These are phyloP conservation scores for Monosporozyma siamensis DNA, from an alignment of 805 yeast species.

Conservation along the genomic window DNA sequence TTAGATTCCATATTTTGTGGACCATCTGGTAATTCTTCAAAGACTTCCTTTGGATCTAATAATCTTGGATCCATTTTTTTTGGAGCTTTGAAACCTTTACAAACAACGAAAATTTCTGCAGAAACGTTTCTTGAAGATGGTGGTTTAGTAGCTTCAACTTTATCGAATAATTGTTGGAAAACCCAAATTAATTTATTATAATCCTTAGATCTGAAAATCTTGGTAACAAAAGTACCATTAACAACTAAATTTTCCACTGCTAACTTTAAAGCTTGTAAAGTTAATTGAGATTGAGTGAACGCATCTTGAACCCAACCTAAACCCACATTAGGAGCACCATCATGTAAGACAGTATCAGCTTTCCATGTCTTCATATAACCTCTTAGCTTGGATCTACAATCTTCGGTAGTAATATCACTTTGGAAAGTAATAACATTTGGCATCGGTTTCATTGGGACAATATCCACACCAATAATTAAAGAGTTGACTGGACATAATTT, in stretches of 20 bases:
- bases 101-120: conserved; percentile 97
- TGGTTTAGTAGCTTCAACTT: conserved; percentile 97
- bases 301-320: conserved; percentile 99
- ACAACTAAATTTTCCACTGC: conserved; percentile 88
- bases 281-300: conserved; percentile 92
- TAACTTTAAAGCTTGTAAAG: conserved; percentile 82
- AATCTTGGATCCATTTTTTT: conserved; percentile 87
- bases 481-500: conserved; percentile 88
- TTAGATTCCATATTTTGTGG: conserved; percentile 80
- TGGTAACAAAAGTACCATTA: conserved; percentile 94
- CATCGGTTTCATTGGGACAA: conserved; percentile 93
- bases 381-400: conserved; percentile 86
- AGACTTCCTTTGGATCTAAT: conserved; percentile 85
- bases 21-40: conserved; percentile 77
- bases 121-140: conserved; percentile 98
- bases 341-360: conserved; percentile 95
- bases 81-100: conserved; percentile 94
- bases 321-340: conserved; percentile 99
- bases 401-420: conserved; percentile 96
- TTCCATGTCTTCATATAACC: conserved; percentile 98
- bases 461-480: conserved; percentile 95
- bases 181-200: conserved; percentile 97
- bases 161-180: conserved; percentile 88
- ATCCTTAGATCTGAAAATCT: conserved; percentile 97
- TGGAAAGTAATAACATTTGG: conserved; percentile 93